Evolutionary conservation across 768 basidiomycete species (phyloP), one percentile per base, ranked within the genome.

Genomic region (Boletus tomentosulus): DNA sequence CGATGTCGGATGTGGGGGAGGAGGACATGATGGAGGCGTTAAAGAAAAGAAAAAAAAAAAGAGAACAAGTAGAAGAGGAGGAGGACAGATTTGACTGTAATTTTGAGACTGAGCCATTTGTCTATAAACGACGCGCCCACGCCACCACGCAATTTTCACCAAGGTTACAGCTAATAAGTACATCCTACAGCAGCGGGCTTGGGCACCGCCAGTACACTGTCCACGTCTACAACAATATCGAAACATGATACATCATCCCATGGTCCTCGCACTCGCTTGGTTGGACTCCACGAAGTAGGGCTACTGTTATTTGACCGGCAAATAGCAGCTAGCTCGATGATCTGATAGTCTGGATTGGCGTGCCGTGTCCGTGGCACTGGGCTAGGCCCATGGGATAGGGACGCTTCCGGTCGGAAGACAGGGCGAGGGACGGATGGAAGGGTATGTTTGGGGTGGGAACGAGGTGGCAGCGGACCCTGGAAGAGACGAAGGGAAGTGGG

Each of bases 1-100:
- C 83, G 62, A 92, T 82, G 76, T 91, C 88, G 59, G 89, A 89
- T 38, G 79, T 73, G 31, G 89, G 85, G 62, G 88, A 82, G 68
- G 19, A 19, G 19, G 19, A 19, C 19, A 19, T 19, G 19, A 19
- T 19, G 19, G 19, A 19, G 19, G 19, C 19, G 19, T 19, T 19
- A 19, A 19, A 19, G 53, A 46, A 61, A 68, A 64, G 62, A 59
- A 53, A 34, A 43, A 57, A 59, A 60, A 63, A 50, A 57, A 63
- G 65, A 55, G 61, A 48, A 15, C 19, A 19, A 19, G 19, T 19
- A 19, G 19, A 19, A 19, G 19, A 19, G 19, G 19, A 19, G 19
- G 19, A 19, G 19, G 19, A 19, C 19, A 19, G 19, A 19, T 19
- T 19, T 24, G 50, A 4, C 34, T 16, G 34, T 43, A 43, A 42